These are phyloP conservation scores for Caloboletus inedulis DNA, from an alignment of 1,284 basidiomycete genomes.

Conservation along the genomic window DNA sequence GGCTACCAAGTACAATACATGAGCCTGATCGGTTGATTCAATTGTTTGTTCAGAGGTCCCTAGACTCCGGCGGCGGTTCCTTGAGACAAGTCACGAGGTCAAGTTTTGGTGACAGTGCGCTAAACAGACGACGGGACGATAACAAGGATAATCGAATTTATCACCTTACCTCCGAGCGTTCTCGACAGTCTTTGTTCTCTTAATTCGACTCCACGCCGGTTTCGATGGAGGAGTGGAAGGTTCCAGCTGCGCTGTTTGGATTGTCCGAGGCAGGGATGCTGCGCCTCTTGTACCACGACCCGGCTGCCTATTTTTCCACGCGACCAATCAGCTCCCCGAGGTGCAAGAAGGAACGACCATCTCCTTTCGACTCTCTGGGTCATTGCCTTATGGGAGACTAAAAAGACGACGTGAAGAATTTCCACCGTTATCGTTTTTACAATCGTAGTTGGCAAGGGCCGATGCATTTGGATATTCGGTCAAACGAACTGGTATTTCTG, in stretches of 20 bases:
- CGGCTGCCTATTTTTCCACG: constrained; percentile 13
- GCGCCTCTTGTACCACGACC: background rate
- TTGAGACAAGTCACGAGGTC: constrained; percentile 10
- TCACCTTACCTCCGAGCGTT: background rate
- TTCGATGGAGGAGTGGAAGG: background rate
- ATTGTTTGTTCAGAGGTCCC: no score
- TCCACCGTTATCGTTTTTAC: background rate
- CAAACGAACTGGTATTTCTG: background rate
- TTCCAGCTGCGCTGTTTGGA: background rate
- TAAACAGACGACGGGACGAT: background rate
- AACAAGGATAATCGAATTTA: background rate
- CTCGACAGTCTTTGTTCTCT: no score
- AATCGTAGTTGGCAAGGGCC: background rate
- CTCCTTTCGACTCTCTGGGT: background rate
- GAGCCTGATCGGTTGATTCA: constrained; percentile 11
- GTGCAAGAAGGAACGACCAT: background rate
- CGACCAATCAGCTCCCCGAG: background rate
- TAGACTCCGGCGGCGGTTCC: background rate
- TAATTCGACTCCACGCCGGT: no score
- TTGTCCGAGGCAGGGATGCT: background rate
- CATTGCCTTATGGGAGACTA: background rate
- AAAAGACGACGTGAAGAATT: background rate
- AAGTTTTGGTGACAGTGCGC: no score
- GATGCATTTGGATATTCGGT: background rate
- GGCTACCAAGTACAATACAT: constrained; percentile 9